phyloP scores from a whole-genome alignment of 1,284 basidiomycete genomes.

The Heterobasidion annosum region DNA sequence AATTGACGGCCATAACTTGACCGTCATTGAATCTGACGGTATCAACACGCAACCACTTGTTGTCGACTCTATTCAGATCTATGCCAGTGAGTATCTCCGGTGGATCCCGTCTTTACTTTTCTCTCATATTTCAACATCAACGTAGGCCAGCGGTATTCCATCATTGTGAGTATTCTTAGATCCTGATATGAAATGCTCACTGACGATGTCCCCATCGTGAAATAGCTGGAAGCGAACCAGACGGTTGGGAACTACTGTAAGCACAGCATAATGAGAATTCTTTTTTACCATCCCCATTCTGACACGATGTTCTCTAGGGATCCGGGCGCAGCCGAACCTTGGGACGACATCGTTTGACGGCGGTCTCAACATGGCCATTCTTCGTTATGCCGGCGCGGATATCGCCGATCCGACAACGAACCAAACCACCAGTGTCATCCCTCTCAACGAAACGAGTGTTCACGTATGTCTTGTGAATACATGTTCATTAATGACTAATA shows the following conservation, averaged over 20 bases:
- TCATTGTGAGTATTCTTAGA: conserved; percentile 18
- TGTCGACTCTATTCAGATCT: conserved; percentile 32
- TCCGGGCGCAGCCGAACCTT: conserved; percentile 10
- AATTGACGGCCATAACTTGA: conserved; percentile 37
- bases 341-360: conserved; percentile 14
- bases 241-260: conserved; percentile 31
- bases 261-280: background rate
- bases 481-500: background rate
- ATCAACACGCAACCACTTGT: conserved; percentile 27
- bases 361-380: conserved; percentile 39
- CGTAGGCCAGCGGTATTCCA: conserved; percentile 26
- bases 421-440: conserved; percentile 12
- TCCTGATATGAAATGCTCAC: conserved; percentile 3
- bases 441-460: conserved; percentile 20
- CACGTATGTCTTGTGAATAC: conserved; percentile 6
- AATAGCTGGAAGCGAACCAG: conserved; percentile 26
- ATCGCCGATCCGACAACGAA: conserved; percentile 31
- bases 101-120: background rate
- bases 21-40: conserved; percentile 46
- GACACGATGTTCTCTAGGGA: conserved; percentile 11
- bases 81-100: conserved; percentile 14
- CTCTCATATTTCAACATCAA: background rate
- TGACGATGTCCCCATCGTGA: background rate
- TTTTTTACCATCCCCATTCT: background rate
- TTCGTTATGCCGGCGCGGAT: conserved; percentile 42